phyloP scores from a whole-genome alignment of 495 filamentous ascomycete species.

The Lasiosphaeria ovina region DNA sequence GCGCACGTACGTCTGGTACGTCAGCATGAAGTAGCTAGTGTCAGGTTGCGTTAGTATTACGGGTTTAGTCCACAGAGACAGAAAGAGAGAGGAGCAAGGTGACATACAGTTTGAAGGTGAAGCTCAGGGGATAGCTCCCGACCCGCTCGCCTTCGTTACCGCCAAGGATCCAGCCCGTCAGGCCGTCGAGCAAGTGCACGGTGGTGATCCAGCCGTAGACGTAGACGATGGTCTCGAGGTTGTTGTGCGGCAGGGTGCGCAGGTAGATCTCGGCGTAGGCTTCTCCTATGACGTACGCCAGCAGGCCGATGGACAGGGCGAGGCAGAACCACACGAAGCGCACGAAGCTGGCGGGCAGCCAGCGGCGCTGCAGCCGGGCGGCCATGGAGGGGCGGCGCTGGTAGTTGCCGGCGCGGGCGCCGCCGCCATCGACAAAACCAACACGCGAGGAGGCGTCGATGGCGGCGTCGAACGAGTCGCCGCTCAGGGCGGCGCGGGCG shows the following conservation, averaged over 20 bases:
- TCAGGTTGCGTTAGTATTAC: not conserved
- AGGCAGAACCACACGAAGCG: constrained; percentile 66
- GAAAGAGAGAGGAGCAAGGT: not conserved
- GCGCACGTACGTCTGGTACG: constrained; percentile 68
- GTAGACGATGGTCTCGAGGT: constrained; percentile 60
- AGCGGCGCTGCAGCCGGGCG: constrained; percentile 43
- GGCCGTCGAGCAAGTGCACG: constrained; percentile 56
- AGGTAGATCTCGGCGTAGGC: constrained; percentile 67
- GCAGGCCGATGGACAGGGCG: constrained; percentile 56
- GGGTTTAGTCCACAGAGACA: not conserved
- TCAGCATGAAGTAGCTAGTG: constrained; percentile 62
- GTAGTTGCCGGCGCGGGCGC: constrained; percentile 16
- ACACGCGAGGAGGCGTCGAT: constrained; percentile 24
- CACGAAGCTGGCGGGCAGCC: constrained; percentile 60
- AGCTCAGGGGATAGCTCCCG: constrained; percentile 61
- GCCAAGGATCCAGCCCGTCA: constrained; percentile 63
- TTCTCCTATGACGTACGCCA: constrained; percentile 62
- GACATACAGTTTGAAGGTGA: constrained; percentile 60
- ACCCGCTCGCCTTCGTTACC: constrained; percentile 57
- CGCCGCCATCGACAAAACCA: constrained; percentile 23
- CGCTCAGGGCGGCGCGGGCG: constrained; percentile 23
- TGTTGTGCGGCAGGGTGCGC: constrained; percentile 61
- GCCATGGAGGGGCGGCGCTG: constrained; percentile 21
- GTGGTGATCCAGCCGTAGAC: constrained; percentile 66
- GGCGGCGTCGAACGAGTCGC: constrained; percentile 26